These are phyloP conservation scores for Talaromyces sp. DNA, from an alignment of 2,329 filamentous ascomycete species.

Conservation along the genomic window DNA sequence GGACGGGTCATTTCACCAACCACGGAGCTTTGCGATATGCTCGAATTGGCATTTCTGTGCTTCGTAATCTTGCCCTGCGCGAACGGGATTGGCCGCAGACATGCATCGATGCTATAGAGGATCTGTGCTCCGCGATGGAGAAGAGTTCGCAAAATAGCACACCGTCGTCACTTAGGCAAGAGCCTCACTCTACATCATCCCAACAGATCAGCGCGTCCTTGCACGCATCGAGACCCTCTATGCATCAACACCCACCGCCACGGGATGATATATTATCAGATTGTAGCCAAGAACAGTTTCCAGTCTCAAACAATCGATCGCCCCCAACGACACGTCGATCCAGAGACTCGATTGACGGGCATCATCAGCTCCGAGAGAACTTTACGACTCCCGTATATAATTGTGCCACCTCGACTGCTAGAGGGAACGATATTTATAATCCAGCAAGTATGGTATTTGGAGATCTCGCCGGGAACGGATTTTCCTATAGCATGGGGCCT, in stretches of 20 bases:
- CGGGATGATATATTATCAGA: background rate
- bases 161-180: background rate
- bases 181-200: background rate
- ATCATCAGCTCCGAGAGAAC: background rate
- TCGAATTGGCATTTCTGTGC: background rate
- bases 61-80: background rate
- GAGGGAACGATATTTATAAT: constrained; percentile 14
- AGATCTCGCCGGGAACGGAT: constrained; percentile 7
- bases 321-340: background rate
- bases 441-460: constrained; percentile 25
- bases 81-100: background rate
- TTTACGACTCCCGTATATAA: background rate
- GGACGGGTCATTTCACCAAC: background rate
- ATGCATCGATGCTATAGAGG: background rate
- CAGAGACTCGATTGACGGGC: background rate
- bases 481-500: constrained; percentile 17
- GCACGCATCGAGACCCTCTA: background rate
- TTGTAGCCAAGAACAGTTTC: background rate
- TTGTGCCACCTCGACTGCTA: constrained; percentile 7
- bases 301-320: background rate
- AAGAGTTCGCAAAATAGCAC: background rate
- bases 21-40: background rate
- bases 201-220: background rate
- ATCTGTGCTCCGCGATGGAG: background rate
- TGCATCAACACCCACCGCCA: background rate